phyloP scores from a whole-genome alignment of 1,284 basidiomycete species.

The Rhodotorula sp. region DNA sequence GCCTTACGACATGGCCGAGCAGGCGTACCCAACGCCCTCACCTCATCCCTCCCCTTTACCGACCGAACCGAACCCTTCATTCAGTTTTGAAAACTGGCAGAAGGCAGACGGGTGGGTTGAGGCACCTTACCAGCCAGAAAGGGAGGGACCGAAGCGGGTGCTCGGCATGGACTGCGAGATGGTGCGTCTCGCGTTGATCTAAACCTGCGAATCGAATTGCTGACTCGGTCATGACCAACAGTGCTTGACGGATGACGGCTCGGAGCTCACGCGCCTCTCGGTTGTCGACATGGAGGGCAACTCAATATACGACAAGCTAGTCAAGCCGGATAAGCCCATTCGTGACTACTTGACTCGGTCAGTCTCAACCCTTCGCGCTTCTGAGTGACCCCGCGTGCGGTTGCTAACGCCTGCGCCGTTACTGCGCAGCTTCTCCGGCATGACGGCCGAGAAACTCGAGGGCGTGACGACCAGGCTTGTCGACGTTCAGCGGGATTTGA shows the following conservation, averaged over 20 bases:
- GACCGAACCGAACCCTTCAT: slow-evolving; percentile 48
- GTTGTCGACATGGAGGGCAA: slow-evolving; percentile 69
- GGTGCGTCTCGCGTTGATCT: slow-evolving; percentile 55
- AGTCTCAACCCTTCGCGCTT: slow-evolving; percentile 26
- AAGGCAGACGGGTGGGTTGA: slow-evolving; percentile 58
- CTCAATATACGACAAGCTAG: slow-evolving; percentile 78
- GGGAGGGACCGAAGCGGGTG: slow-evolving; percentile 45
- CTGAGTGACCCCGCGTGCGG: neutral
- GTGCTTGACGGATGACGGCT: slow-evolving; percentile 81
- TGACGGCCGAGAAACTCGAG: slow-evolving; percentile 69
- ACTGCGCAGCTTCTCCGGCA: slow-evolving; percentile 73
- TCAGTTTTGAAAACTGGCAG: slow-evolving; percentile 38
- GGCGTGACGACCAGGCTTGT: slow-evolving; percentile 69
- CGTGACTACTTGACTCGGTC: slow-evolving; percentile 82
- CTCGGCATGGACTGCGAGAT: slow-evolving; percentile 83
- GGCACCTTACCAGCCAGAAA: slow-evolving; percentile 56
- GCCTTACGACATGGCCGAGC: slow-evolving; percentile 80
- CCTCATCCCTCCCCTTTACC: slow-evolving; percentile 74
- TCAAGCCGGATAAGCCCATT: slow-evolving; percentile 77
- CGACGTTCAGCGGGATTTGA: slow-evolving; percentile 68
- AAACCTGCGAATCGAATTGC: neutral
- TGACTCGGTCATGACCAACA: slow-evolving; percentile 45
- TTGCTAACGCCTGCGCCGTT: neutral
- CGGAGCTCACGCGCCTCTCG: slow-evolving; percentile 78
- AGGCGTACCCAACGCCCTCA: slow-evolving; percentile 83